These are phyloP conservation scores for Russula virescens DNA, from an alignment of 768 basidiomycete genomes.

Conservation along the genomic window DNA sequence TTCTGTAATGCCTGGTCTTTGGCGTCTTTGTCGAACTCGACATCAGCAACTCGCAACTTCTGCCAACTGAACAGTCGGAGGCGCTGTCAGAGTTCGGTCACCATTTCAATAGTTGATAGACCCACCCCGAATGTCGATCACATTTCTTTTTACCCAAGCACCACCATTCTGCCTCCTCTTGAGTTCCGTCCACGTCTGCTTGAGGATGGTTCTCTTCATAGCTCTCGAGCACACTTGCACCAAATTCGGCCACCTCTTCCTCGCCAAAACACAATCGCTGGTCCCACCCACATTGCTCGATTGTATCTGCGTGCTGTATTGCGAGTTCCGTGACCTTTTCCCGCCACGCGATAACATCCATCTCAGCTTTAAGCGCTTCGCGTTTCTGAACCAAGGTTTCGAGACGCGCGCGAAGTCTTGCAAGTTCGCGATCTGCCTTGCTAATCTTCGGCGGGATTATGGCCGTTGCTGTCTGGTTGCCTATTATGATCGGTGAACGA, in stretches of 20 bases:
- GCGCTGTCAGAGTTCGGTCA: constrained; percentile 15
- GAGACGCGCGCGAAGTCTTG: constrained; percentile 47
- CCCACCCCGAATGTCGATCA: constrained; percentile 72
- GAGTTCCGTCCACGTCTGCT: constrained; percentile 35
- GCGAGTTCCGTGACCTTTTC: constrained; percentile 65
- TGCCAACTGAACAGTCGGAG: constrained; percentile 55
- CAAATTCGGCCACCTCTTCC: constrained; percentile 69
- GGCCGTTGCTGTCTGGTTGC: constrained; percentile 5
- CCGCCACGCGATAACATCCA: constrained; percentile 67
- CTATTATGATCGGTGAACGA: not conserved
- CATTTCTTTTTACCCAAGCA: constrained; percentile 71
- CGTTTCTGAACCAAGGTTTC: constrained; percentile 53
- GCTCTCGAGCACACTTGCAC: constrained; percentile 59
- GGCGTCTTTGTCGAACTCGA: constrained; percentile 68
- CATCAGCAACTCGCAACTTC: constrained; percentile 63
- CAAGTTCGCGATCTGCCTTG: constrained; percentile 52
- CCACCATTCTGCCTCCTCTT: constrained; percentile 60
- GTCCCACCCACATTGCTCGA: constrained; percentile 84
- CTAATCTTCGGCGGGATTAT: constrained; percentile 37
- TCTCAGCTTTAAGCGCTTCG: constrained; percentile 58
- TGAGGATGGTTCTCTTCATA: constrained; percentile 45
- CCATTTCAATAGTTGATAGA: not conserved
- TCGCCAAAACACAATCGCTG: constrained; percentile 79
- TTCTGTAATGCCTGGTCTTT: constrained; percentile 61
- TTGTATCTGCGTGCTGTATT: constrained; percentile 54